phyloP scores from a whole-genome alignment of 2,329 filamentous ascomycete genomes.

The Apiospora kogelbergensis region DNA sequence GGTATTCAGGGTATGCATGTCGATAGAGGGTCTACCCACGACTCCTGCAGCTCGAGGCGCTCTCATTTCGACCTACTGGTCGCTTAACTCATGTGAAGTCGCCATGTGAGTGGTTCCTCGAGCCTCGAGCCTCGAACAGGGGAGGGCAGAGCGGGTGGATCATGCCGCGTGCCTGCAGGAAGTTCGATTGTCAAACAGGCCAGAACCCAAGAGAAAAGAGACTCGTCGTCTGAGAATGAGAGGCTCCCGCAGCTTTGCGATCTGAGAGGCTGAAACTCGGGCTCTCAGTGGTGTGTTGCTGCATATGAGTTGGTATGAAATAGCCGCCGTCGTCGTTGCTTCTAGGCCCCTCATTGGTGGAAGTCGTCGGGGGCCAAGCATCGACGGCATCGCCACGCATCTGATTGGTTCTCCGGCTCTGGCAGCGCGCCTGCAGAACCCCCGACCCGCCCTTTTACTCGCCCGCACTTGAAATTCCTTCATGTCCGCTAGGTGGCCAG shows the following conservation, averaged over 20 bases:
- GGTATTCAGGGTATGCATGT: background rate
- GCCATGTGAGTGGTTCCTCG: conserved; percentile 23
- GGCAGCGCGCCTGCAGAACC: background rate
- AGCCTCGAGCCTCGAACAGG: conserved; percentile 17
- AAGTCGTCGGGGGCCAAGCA: background rate
- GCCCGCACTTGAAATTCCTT: background rate
- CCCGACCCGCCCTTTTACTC: conserved; percentile 1
- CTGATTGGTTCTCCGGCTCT: background rate
- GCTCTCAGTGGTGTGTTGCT: background rate
- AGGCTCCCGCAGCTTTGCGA: background rate
- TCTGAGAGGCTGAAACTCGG: conserved; percentile 10
- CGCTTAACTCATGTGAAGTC: conserved; percentile 13
- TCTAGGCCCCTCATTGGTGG: conserved; percentile 6
- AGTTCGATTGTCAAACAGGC: background rate
- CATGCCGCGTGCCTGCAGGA: background rate
- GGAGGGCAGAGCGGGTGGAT: conserved; percentile 11
- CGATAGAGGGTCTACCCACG: background rate
- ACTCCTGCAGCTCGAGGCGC: conserved; percentile 8
- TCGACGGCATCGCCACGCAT: background rate
- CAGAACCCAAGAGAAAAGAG: background rate
- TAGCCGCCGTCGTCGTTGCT: conserved; percentile 10
- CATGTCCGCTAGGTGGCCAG: background rate
- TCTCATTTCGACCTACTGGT: conserved; percentile 16
- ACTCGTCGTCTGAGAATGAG: background rate
- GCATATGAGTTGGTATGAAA: background rate